Evolutionary conservation across 306 rosid species (phyloP).

Genomic region (Pyrus pyrifolia): DNA sequence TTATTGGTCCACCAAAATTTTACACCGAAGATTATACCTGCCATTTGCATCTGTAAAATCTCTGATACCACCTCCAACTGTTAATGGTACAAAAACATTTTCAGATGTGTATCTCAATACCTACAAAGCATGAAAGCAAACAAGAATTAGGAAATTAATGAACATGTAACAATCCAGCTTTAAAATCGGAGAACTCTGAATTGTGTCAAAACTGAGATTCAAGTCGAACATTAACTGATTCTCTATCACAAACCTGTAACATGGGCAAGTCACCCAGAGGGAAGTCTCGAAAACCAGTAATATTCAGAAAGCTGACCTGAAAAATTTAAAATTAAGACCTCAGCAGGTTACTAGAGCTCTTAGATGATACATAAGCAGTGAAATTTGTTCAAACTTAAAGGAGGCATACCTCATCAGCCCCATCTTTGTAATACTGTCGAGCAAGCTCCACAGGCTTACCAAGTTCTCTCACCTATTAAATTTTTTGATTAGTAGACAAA

Average conservation of each 20-base stretch:
- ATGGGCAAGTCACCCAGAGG: constrained; percentile 97
- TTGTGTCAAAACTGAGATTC: neutral
- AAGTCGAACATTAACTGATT: neutral
- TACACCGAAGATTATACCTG: constrained; percentile 44
- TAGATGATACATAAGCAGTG: neutral
- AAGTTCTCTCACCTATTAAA: constrained; percentile 78
- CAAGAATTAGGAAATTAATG: neutral
- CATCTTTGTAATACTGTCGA: constrained; percentile 80
- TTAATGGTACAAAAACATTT: constrained; percentile 94
- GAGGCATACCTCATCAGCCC: constrained; percentile 85
- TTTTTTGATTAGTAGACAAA: constrained; percentile 1
- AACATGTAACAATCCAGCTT: neutral
- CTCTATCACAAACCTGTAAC: constrained; percentile 66
- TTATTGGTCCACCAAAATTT: neutral
- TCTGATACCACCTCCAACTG: constrained; percentile 98
- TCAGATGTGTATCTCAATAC: constrained; percentile 79
- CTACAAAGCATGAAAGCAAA: constrained; percentile 34
- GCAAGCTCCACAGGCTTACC: constrained; percentile 99
- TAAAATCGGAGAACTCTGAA: neutral
- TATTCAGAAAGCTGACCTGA: constrained; percentile 88
- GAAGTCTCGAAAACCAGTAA: constrained; percentile 94
- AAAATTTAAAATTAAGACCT: constrained; percentile 15
- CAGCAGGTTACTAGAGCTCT: constrained; percentile 10
- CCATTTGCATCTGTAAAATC: constrained; percentile 88
- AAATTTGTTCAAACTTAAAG: constrained; percentile 11